Evolutionary conservation across 371 early-diverging fungal genomes (phyloP).

Genomic region (Fennellomyces sp.): DNA sequence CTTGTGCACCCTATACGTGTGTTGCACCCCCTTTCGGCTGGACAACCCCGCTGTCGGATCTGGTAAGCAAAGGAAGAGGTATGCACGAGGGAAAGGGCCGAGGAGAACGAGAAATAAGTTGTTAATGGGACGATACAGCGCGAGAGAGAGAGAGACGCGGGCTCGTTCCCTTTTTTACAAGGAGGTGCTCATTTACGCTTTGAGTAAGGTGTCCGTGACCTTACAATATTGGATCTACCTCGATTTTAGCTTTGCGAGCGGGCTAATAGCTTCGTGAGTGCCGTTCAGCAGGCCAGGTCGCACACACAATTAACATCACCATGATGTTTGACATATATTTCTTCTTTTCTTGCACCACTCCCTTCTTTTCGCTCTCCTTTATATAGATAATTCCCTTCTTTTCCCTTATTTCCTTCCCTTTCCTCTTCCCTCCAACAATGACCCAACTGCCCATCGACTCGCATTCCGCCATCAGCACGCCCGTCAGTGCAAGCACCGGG

Average conservation of each 20-base stretch:
- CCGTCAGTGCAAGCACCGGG: neutral
- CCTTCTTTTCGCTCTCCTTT: neutral
- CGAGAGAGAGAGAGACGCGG: neutral
- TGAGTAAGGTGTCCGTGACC: neutral
- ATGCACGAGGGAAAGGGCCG: neutral
- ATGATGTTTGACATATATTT: neutral
- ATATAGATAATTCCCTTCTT: neutral
- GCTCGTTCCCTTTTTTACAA: neutral
- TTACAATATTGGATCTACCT: neutral
- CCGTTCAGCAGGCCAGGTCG: neutral
- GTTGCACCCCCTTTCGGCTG: neutral
- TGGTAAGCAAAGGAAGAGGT: neutral
- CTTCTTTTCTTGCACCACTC: neutral
- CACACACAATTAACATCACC: neutral
- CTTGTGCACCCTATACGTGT: too few relatives aligned
- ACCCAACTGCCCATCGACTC: neutral
- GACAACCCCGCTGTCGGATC: neutral
- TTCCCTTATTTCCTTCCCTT: neutral
- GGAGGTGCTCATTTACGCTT: neutral
- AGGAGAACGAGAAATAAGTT: neutral
- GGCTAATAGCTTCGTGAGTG: too few relatives aligned
- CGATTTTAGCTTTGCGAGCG: too few relatives aligned
- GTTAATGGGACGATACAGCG: neutral
- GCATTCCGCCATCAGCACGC: conserved; percentile 12
- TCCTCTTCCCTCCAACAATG: neutral